phyloP scores from a whole-genome alignment of 208 protist genomes.

The Strigomonas galati region DNA sequence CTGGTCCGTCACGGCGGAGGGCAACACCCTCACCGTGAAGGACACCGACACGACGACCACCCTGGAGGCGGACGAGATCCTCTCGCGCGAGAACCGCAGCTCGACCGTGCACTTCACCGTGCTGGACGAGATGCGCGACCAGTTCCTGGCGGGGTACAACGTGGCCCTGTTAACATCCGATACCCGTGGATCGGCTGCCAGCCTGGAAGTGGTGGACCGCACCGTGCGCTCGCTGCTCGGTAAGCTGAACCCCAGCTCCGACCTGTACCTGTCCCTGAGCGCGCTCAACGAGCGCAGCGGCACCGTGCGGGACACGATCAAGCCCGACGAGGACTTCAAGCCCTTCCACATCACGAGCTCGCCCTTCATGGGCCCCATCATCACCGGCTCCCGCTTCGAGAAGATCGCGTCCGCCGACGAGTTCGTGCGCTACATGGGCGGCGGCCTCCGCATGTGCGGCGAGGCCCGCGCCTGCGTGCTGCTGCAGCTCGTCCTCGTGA shows the following conservation, averaged over 20 bases:
- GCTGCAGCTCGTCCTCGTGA: constrained; percentile 37
- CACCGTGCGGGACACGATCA: constrained; percentile 33
- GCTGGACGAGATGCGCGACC: constrained; percentile 35
- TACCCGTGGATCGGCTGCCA: constrained; percentile 34
- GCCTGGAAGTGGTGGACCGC: constrained; percentile 47
- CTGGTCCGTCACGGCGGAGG: constrained; percentile 26
- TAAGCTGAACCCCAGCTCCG: constrained; percentile 21
- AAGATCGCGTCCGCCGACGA: constrained; percentile 21
- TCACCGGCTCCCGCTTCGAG: constrained; percentile 28
- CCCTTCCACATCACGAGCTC: constrained; percentile 20
- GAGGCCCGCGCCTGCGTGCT: constrained; percentile 36
- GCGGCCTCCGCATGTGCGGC: constrained; percentile 29
- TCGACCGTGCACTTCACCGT: constrained; percentile 23
- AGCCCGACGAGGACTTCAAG: constrained; percentile 19
- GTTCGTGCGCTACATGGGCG: constrained; percentile 28
- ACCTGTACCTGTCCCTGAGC: constrained; percentile 39
- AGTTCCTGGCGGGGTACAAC: constrained; percentile 50
- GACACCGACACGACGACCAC: constrained; percentile 34
- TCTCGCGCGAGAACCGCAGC: constrained; percentile 27
- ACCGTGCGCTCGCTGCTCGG: constrained; percentile 33
- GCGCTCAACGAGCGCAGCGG: constrained; percentile 26
- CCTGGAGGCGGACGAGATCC: constrained; percentile 42
- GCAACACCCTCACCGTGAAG: constrained; percentile 32
- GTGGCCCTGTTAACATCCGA: constrained; percentile 49
- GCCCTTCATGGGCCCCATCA: constrained; percentile 31